Evolutionary conservation across 2,329 filamentous ascomycete species (phyloP), one percentile per base, ranked within the genome.

Genomic region (Calonectria pteridis): DNA sequence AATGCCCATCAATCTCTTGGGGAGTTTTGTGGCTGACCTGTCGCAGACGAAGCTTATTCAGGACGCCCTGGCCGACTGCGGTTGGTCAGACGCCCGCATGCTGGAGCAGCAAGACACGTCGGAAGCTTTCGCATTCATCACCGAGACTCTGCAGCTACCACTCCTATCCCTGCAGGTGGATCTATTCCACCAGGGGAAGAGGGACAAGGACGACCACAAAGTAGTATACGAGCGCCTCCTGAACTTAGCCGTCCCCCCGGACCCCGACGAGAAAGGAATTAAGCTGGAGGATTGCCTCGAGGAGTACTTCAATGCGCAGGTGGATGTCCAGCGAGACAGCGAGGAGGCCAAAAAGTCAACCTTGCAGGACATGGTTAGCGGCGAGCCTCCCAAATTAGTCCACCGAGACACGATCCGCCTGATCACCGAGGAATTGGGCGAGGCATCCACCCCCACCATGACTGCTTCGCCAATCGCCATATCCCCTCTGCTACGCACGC

Each of bases 111-210:
- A 99, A 84, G 97, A 99, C 84, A 95, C 95, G 0, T 98, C 97
- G 0, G 97, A 99, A 84, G 96, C 96, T 1, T 98, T 98, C 82
- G 94, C 93, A 0, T 98, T 98, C 83, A 95, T 99, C 76, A 98
- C 96, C 0, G 96, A 95, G 77, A 95, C 93, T 28, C 89, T 99
- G 26, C 93, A 98, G 79, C 85, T 98, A 20, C 97, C 97, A 9
- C 88, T 98, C 2, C 89, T 98, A 31, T 96, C 96, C 0, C 85
- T 98, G 46, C 97, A 98, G 82, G 96, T 98, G 87, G 96, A 98
- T 82, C 92, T 98, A 18, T 98, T 96, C 78, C 97, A 98, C 81
- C 94, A 95, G 29, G 97, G 96, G 18, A 95, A 94, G 81, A 93
- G 94, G 75, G 93, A 94, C 64, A 91, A 92, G 50, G 95, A 97